These are phyloP conservation scores for Fusarium proliferatum DNA, from an alignment of 2,329 filamentous ascomycete genomes.

Conservation along the genomic window DNA sequence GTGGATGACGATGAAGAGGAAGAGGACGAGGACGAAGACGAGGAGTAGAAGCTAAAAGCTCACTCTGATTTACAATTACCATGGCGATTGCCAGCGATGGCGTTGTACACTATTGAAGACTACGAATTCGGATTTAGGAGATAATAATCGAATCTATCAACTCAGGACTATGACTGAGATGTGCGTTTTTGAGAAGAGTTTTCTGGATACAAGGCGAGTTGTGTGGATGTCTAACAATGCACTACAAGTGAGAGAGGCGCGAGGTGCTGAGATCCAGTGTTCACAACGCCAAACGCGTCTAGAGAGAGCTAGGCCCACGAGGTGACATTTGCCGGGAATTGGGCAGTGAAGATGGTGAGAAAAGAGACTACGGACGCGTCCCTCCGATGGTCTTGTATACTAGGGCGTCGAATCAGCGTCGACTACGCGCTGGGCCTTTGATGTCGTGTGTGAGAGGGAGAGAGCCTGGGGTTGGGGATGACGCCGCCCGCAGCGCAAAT, in stretches of 20 bases:
- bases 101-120: conserved; percentile 49
- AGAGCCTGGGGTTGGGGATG: conserved; percentile 37
- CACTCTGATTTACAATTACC: conserved; percentile 30
- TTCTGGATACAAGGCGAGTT: conserved; percentile 46
- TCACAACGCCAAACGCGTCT: conserved; percentile 36
- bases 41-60: conserved; percentile 32
- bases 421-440: conserved; percentile 25
- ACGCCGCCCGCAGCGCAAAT: conserved; percentile 35
- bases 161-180: conserved; percentile 33
- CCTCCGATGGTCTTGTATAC: conserved; percentile 24
- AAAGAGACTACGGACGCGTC: conserved; percentile 30
- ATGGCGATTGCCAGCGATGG: conserved; percentile 34
- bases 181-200: conserved; percentile 44
- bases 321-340: conserved; percentile 10
- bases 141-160: conserved; percentile 42
- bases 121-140: conserved; percentile 45
- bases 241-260: conserved; percentile 43
- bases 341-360: conserved; percentile 16
- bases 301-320: conserved; percentile 3
- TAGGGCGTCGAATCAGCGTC: conserved; percentile 37
- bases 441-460: conserved; percentile 30
- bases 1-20: conserved; percentile 90
- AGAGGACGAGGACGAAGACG: conserved; percentile 70
- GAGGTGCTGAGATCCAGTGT: conserved; percentile 32
- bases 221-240: conserved; percentile 44